Evolutionary conservation across 2,329 filamentous ascomycete species (phyloP), one percentile per base, ranked within the genome.

Genomic region (Alternaria brassicicola): DNA sequence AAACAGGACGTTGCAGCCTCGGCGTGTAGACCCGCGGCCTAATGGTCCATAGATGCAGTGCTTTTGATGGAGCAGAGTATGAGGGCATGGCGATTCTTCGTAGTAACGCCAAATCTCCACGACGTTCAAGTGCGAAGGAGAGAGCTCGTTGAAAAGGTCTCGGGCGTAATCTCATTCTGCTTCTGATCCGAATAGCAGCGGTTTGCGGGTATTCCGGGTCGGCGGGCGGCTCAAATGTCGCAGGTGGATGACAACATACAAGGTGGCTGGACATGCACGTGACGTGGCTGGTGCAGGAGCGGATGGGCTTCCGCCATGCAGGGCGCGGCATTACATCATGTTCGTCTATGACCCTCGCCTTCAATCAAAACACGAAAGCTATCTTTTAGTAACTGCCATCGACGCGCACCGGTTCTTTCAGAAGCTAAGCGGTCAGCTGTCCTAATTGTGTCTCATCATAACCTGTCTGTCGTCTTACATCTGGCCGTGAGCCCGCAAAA

Each of bases 361-460:
- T 49, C 23, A 8, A 33, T 8, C 15, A 42, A 35, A 23, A 23
- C 19, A 23, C 6, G 36, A 23, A 39, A 33, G 8, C 13, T 12
- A 33, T 21, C 4, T 10, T 19, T 4, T 13, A n/a, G 28, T 30
- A 25, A 13, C 9, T 49, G 15, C 10, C 17, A 28, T 49, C 38
- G 36, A 42, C 30, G 19, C 17, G 45, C 26, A 28, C 39, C 61
- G 59, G 52, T 36, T 52, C 28, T 52, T 43, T 56, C 62, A 58
- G 62, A 64, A 59, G 26, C 25, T 28, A 10, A 52, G 21, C 25
- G 19, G 41, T 62, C 61, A 54, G 48, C 51, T 61, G 53, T 55
- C 17, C 45, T 52, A 45, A 23, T 39, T 49, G n/a, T 36, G 26
- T 42, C 53, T 26, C 31, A n/a, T 53, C 41, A 35, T 15, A 47